phyloP scores from a whole-genome alignment of 805 yeast species.

The Myxozyma mucilagina region DNA sequence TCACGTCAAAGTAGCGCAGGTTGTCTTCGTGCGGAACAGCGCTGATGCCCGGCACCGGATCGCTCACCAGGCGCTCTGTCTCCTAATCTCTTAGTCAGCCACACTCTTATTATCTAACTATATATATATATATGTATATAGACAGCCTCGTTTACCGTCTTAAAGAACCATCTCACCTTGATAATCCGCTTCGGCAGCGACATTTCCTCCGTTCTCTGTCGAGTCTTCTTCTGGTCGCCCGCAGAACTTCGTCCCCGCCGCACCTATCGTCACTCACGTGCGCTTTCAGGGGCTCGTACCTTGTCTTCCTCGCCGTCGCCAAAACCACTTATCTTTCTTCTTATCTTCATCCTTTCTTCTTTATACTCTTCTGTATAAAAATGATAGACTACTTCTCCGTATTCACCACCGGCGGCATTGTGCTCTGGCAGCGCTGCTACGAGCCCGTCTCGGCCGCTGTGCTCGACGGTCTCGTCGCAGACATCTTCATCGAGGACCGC shows the following conservation, averaged over 20 bases:
- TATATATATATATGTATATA: neutral
- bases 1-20: slow-evolving; percentile 86
- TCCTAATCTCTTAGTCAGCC: slow-evolving; percentile 51
- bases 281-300: no score
- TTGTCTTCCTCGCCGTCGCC: neutral
- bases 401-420: slow-evolving; percentile 55
- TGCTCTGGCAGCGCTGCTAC: slow-evolving; percentile 50
- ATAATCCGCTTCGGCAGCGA: slow-evolving; percentile 87
- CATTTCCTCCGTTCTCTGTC: slow-evolving; percentile 10
- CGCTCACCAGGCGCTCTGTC: slow-evolving; percentile 86
- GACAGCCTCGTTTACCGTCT: neutral
- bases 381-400: slow-evolving; percentile 54
- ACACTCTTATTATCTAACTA: neutral
- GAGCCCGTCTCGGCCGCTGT: slow-evolving; percentile 46
- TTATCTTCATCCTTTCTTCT: neutral
- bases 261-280: no score
- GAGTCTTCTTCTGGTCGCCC: neutral
- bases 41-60: slow-evolving; percentile 94
- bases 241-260: neutral
- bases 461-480: slow-evolving; percentile 52
- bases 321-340: neutral
- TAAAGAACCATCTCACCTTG: slow-evolving; percentile 48
- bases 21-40: slow-evolving; percentile 95
- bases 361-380: neutral
- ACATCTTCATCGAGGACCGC: slow-evolving; percentile 46